Base-by-base conservation (phyloP, 768 basidiomycete genomes). In the Mycena haematopus region DNA sequence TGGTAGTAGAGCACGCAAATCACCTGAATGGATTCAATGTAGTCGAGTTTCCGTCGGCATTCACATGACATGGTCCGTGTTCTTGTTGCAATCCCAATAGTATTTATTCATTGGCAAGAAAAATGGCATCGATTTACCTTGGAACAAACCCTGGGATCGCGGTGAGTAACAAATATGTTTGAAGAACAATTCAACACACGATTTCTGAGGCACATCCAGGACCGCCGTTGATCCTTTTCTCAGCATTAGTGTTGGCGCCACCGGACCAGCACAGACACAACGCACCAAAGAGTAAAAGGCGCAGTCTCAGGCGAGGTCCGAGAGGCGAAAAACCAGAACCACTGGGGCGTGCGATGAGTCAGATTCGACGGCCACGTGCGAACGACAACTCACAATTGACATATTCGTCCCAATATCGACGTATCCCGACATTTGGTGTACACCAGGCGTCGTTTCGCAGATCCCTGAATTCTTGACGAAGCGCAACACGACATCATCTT, bases 261-360 rank as follows among this genome's bases (percentile, higher is more conserved):
- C 22, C 29, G 22, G 19, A 45, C 51, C 17, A n/a, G n/a, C n/a
- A 21, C 31, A 56, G 14, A 50, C 8, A 19, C 24, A 25, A 29
- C 72, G 42, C 60, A 85, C 87, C 88, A 90, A 24, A 89, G 76
- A 2, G 87, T 87, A 67, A 90, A 85, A 0, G 88, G 88, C 0
- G 87, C 87, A 1, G 80, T 86, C 52, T 86, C 83, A 0, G 87
- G 85, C 3, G 78, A 75, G 31, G 83, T 73, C 15, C 89, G 80
- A 2, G 88, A 81, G 63, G 86, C 89, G 56, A 90, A 90, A 72
- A 89, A 90, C 86, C 88, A 90, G 69, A 89, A 90, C 86, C 86
- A 89, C 87, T 88, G 56, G n/a, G 1, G 6, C 4, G 15, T 17
- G 29, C 29, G 29, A 17, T 3, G 9, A 49, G 40, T 8, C n/a